Percentiles rank a stretch among this genome's conserved stretches.
These are phyloP conservation scores for Plectranthus barbatus DNA, from an alignment of 257 asterid genomes.

Conservation along the genomic window DNA sequence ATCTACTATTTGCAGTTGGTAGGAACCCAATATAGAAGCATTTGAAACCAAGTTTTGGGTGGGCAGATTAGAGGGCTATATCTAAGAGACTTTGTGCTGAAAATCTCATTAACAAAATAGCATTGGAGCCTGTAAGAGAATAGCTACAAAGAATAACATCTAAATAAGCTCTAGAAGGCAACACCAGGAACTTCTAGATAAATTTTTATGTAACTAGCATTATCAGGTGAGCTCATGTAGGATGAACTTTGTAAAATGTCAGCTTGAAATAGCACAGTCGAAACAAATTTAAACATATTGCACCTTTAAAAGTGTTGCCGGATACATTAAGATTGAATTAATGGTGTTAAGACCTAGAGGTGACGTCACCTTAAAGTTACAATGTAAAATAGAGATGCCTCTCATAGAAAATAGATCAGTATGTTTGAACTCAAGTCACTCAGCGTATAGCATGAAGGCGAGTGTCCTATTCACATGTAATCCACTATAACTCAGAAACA, in stretches of 20 bases:
- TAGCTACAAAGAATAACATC: background rate
- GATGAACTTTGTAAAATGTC: background rate
- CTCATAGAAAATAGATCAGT: background rate
- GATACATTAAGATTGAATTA: background rate
- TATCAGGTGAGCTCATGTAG: background rate
- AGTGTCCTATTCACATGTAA: background rate
- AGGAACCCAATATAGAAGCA: background rate
- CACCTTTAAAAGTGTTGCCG: background rate
- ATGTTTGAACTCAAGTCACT: background rate
- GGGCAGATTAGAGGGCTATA: background rate
- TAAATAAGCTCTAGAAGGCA: background rate
- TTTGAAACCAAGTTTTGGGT: background rate
- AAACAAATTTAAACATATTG: background rate
- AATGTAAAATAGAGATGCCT: background rate
- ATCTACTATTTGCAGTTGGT: background rate
- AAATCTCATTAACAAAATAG: background rate
- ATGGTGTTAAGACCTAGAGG: background rate
- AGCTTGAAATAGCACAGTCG: background rate
- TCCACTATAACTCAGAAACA: background rate
- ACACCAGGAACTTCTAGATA: background rate
- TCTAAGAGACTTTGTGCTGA: background rate
- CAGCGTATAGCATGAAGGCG: background rate
- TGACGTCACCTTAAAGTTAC: background rate
- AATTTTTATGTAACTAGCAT: background rate
- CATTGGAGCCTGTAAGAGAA: background rate